Conservation (phyloP, 768 basidiomycete genomes). For the Suillus bovinus region DNA sequence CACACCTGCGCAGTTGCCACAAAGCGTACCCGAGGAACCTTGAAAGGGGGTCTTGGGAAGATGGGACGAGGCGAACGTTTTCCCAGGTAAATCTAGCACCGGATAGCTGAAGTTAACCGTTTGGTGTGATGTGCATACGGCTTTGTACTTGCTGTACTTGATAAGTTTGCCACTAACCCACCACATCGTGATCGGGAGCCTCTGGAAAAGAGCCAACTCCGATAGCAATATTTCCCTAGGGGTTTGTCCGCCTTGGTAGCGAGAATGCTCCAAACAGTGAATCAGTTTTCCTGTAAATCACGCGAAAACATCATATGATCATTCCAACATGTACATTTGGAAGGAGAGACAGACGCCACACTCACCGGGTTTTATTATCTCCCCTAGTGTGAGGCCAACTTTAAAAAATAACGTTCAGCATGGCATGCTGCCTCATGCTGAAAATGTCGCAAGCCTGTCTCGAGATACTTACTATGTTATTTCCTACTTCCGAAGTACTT, state of each 20-base stretch:
- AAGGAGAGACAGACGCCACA: not conserved
- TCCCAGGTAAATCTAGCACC: not conserved
- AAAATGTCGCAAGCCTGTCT: not conserved
- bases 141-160: slow-evolving; percentile 3
- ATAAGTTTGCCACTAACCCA: not conserved
- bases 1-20: not conserved
- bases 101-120: not conserved
- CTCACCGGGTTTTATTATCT: not conserved
- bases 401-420: too few relatives aligned
- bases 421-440: not conserved
- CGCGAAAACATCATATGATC: not conserved
- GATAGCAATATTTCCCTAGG: not conserved
- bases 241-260: not conserved
- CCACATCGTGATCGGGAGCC: not conserved
- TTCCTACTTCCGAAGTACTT: not conserved
- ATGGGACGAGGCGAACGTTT: not conserved
- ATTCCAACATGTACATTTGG: not conserved
- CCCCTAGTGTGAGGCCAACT: not conserved
- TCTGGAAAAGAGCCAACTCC: not conserved
- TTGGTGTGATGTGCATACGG: not conserved
- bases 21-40: slow-evolving; percentile 1
- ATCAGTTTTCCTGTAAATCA: not conserved
- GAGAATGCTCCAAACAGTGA: not conserved
- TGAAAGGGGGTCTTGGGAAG: not conserved
- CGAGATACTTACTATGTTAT: not conserved